Evolutionary conservation across 2,329 filamentous ascomycete genomes (phyloP).

Genomic region (Colletotrichum orchidophilum): DNA sequence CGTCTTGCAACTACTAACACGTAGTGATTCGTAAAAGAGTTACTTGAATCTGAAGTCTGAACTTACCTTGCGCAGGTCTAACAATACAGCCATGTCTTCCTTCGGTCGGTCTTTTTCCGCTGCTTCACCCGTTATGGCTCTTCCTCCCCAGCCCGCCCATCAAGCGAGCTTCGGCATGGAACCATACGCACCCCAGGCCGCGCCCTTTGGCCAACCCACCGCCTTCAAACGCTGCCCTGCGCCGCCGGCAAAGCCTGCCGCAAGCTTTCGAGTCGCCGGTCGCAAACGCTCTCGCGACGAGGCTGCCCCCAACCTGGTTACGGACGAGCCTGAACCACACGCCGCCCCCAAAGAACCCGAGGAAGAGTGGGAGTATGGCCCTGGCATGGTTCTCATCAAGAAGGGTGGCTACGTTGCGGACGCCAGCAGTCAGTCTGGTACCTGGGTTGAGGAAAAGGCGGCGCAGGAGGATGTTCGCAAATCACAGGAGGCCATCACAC

Average conservation of each 20-base stretch:
- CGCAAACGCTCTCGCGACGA: slow-evolving; percentile 83
- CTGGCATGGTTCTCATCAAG: slow-evolving; percentile 79
- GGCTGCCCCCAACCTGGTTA: slow-evolving; percentile 72
- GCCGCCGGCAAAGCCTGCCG: slow-evolving; percentile 36
- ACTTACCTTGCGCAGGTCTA: slow-evolving; percentile 42
- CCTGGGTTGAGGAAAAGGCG: slow-evolving; percentile 75
- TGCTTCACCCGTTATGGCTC: slow-evolving; percentile 56
- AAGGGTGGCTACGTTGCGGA: slow-evolving; percentile 55
- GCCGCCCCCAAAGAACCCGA: slow-evolving; percentile 59
- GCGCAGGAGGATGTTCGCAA: slow-evolving; percentile 57
- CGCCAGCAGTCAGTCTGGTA: slow-evolving; percentile 74
- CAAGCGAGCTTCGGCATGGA: slow-evolving; percentile 47
- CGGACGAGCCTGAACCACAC: slow-evolving; percentile 56
- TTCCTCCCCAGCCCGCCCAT: slow-evolving; percentile 46
- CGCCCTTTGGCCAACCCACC: slow-evolving; percentile 50
- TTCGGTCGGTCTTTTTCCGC: slow-evolving; percentile 52
- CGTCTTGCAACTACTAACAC: slow-evolving; percentile 18
- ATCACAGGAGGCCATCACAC: slow-evolving; percentile 53
- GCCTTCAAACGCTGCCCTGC: slow-evolving; percentile 41
- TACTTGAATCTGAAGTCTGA: slow-evolving; percentile 37
- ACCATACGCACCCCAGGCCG: slow-evolving; percentile 43
- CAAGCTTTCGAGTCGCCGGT: slow-evolving; percentile 57
- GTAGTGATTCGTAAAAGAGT: slow-evolving; percentile 21
- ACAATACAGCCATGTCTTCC: slow-evolving; percentile 51
- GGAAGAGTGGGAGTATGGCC: slow-evolving; percentile 74